Evolutionary conservation across 345 rosid genomes (phyloP), one percentile per base, ranked within the genome.

Genomic region (Gossypium rotundifolium): DNA sequence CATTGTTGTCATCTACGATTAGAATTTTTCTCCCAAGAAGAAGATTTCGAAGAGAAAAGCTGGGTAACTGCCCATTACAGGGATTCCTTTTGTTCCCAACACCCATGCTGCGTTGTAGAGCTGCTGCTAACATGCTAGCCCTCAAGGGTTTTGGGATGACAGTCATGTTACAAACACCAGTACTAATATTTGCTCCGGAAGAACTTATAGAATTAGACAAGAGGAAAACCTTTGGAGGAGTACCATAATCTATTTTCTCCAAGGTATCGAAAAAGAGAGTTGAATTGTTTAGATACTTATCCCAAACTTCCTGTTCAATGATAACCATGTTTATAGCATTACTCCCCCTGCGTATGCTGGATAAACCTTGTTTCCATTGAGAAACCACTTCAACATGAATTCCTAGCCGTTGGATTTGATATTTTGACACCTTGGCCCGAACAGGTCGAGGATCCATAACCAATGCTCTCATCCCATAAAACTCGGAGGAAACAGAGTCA

Each of bases 271-370:
- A 55, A 65, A 94, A 89, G 51, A 46, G 74, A 81, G 85, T 68
- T 54, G 90, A 86, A 70, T 20, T 63, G 44, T 71, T 76, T 1
- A 76, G 70, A 78, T 92, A 91, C 75, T 77, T 84, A 42, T 84
- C 87, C 98, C 97, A 94, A 76, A 89, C 83, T 79, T 94, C 98
- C 71, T 89, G 90, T 79, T 94, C 98, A 40, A 94, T 77, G 9
- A 94, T 83, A 78, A 94, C 81, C 85, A 94, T 77, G 75, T 87
- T 77, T 42, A 85, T 55, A 60, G 78, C 74, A 65, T 42, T 59
- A 29, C 75, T 76, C 69, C 82, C 83, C 70, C 74, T 79, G 71
- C 66, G 61, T 70, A 87, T 77, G 68, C 68, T 69, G 51, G 76
- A 73, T 62, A 88, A 71, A 81, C 82, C 85, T 79, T 85, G 81